Conservation (phyloP, 2,329 filamentous ascomycete species). For the Diaporthe destruens region DNA sequence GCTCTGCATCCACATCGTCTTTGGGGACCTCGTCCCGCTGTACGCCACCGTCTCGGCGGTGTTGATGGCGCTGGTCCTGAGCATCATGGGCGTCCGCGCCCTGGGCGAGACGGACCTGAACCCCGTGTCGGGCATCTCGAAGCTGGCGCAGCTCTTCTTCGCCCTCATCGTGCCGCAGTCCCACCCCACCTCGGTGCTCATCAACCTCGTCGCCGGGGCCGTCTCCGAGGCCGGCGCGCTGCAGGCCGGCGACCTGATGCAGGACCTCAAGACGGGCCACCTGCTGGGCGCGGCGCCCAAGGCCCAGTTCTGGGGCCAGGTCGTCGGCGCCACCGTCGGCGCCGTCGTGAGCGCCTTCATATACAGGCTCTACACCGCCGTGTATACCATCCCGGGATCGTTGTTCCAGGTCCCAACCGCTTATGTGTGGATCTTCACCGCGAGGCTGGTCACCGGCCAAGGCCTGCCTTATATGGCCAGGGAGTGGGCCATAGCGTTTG, state of each 20-base stretch:
- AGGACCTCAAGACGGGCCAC: conserved; percentile 97
- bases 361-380: conserved; percentile 87
- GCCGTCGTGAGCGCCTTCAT: conserved; percentile 88
- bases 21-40: conserved; percentile 84
- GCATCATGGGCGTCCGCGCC: conserved; percentile 79
- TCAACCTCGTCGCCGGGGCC: conserved; percentile 94
- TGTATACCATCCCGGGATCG: conserved; percentile 89
- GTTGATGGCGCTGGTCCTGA: conserved; percentile 82
- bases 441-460: conserved; percentile 89
- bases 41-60: conserved; percentile 83
- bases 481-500: conserved; percentile 83
- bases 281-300: conserved; percentile 91
- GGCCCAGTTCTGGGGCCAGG: conserved; percentile 96
- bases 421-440: conserved; percentile 98
- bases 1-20: conserved; percentile 83
- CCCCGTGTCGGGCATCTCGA: conserved; percentile 95
- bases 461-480: conserved; percentile 87
- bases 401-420: conserved; percentile 95
- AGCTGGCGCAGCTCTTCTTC: conserved; percentile 95
- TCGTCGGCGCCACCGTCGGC: conserved; percentile 89
- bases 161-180: conserved; percentile 87
- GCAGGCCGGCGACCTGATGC: conserved; percentile 96
- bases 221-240: conserved; percentile 75
- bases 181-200: conserved; percentile 87
- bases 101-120: conserved; percentile 91